Conservation (phyloP, 2,329 filamentous ascomycete species). For the Clonostachys rhizophaga region DNA sequence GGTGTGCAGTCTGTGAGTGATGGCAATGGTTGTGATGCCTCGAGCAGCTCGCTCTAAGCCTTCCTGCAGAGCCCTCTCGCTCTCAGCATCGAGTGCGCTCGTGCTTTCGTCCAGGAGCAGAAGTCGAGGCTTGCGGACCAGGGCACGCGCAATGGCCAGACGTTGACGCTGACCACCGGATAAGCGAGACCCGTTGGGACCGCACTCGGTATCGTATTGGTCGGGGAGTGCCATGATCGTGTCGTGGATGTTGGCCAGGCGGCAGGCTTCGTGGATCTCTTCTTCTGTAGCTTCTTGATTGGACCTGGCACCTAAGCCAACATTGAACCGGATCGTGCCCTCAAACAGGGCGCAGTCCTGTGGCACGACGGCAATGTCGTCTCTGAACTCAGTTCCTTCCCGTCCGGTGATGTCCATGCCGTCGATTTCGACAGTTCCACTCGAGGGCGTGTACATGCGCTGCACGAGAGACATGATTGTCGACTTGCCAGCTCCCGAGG, state of each 20-base stretch:
- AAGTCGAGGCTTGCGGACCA: slow-evolving; percentile 67
- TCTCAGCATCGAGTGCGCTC: slow-evolving; percentile 69
- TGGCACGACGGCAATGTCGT: slow-evolving; percentile 50
- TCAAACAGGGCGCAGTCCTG: slow-evolving; percentile 56
- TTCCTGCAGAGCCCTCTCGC: slow-evolving; percentile 61
- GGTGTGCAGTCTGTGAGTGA: slow-evolving; percentile 53
- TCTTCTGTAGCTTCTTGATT: slow-evolving; percentile 47
- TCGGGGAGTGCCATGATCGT: slow-evolving; percentile 57
- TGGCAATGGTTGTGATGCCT: slow-evolving; percentile 52
- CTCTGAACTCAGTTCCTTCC: slow-evolving; percentile 38
- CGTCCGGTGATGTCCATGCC: slow-evolving; percentile 37
- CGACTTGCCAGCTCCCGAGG: slow-evolving; percentile 63
- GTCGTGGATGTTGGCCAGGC: slow-evolving; percentile 66
- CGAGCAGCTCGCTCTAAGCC: slow-evolving; percentile 55
- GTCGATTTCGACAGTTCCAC: slow-evolving; percentile 36
- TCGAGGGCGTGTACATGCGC: slow-evolving; percentile 38
- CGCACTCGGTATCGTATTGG: slow-evolving; percentile 61
- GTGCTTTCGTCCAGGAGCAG: slow-evolving; percentile 81
- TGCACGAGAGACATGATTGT: slow-evolving; percentile 56
- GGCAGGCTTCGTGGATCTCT: slow-evolving; percentile 63
- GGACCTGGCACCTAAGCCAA: slow-evolving; percentile 49
- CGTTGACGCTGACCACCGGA: slow-evolving; percentile 79
- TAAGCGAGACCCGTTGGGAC: slow-evolving; percentile 69
- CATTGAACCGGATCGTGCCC: slow-evolving; percentile 51
- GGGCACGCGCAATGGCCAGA: slow-evolving; percentile 71